Evolutionary conservation across 2,329 filamentous ascomycete species (phyloP), one percentile per base, ranked within the genome.

Genomic region (Fusarium sp.): DNA sequence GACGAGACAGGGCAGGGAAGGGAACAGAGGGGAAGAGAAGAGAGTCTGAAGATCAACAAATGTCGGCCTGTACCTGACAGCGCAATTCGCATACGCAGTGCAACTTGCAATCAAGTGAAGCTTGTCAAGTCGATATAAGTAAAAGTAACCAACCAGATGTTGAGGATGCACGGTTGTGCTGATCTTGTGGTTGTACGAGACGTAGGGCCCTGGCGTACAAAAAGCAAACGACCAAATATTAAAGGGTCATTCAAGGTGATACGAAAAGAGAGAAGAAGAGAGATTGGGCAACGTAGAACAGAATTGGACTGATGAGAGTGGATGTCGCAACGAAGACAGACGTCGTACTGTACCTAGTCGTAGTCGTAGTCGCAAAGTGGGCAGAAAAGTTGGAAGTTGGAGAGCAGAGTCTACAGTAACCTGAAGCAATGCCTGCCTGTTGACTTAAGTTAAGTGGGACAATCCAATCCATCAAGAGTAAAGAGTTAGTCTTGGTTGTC

Each of bases 61-160:
- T 38, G 55, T 64, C 58, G 67, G 51, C 34, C 55, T 65, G 65
- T 71, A 71, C 68, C 68, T 71, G 64, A 62, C 56, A 66, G 60
- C 52, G 55, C 67, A 27, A 64, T 61, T 52, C 62, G 68, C 59
- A 71, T 57, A 27, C 16, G 68, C 64, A 47, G 68, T 71, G 60
- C 38, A 51, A 71, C 18, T 41, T 20, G 24, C 32, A 52, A 52
- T 27, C 4, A 46, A 46, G 24, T 16, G 7, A 32, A 29, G 46
- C 38, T 44, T 43, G 22, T 48, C 32, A 58, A 45, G 41, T 49
- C 30, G 46, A 40, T 57, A 62, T 62, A 67, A 51, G 34, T 41
- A 65, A 27, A 20, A 52, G 22, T 13, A 52, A 20, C 24, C 32
- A 41, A 52, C 49, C 49, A 43, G 24, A 22, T 38, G 51, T 56